Evolutionary conservation across 495 filamentous ascomycete species (phyloP).

Genomic region (Hyaloscypha variabilis): DNA sequence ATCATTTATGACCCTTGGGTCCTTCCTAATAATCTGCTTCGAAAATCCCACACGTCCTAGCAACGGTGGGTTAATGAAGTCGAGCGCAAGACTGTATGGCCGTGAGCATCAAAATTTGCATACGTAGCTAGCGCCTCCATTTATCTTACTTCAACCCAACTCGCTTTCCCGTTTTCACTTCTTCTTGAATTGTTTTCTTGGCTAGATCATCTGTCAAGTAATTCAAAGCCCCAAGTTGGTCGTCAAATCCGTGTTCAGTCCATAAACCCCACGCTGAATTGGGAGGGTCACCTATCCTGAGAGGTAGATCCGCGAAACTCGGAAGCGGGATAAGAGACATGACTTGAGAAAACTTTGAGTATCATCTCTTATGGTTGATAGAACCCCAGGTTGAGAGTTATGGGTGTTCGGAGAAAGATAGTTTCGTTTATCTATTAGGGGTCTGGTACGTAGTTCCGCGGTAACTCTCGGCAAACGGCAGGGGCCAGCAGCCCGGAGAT

Average conservation of each 20-base stretch:
- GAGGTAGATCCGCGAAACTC: background rate
- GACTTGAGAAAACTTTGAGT: too few species aligned
- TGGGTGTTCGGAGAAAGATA: too few species aligned
- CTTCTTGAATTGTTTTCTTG: background rate
- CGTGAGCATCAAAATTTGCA: background rate
- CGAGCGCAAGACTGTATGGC: background rate
- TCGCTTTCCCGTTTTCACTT: slow-evolving; percentile 2
- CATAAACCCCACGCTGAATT: slow-evolving; percentile 12
- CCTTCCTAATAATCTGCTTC: background rate
- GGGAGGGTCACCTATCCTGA: background rate
- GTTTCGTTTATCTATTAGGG: too few species aligned
- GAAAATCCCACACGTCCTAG: background rate
- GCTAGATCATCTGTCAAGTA: slow-evolving; percentile 6
- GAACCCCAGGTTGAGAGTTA: too few species aligned
- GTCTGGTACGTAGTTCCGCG: too few species aligned
- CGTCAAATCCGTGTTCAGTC: background rate
- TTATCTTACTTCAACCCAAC: slow-evolving; percentile 5
- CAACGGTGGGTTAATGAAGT: slow-evolving; percentile 2
- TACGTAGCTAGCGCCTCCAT: background rate
- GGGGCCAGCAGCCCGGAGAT: too few species aligned
- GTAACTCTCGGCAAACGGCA: too few species aligned
- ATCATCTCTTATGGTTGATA: too few species aligned
- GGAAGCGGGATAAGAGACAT: background rate
- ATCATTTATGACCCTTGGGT: slow-evolving; percentile 54
- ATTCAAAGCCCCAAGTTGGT: slow-evolving; percentile 1